Evolutionary conservation across 805 yeast species (phyloP), one percentile per base, ranked within the genome.

Genomic region (Saccharomycopsis sp.): DNA sequence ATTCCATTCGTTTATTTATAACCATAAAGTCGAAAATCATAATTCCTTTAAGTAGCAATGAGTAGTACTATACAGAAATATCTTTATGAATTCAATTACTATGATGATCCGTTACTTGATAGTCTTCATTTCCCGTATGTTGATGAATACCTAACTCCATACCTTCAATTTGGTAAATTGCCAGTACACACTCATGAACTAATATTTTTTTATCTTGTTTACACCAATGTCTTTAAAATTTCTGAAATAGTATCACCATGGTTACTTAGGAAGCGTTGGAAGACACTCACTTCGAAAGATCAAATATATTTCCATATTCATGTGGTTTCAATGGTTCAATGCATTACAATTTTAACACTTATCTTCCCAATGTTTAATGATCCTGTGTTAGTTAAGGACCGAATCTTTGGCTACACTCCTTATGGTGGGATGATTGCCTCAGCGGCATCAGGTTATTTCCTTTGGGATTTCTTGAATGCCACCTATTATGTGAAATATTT

Each of bases 291-390:
- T 33, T 51, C 54, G n/a, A 75, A 75, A 54, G 73, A 75, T 29
- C 70, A 70, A 54, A 56, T 81, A 52, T 84, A 86, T 59, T 86
- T 85, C 60, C 89, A 86, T 60, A 80, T 85, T 55, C 97, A 89
- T 62, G 72, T 85, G 21, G 95, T 87, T 3, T 84, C 96, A 1
- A 77, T 85, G 71, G 74, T 88, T 19, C 97, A 93, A 63, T 77
- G 93, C 29, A 32, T 86, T 0, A 52, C 84, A 19, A 80, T 94
- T 19, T 61, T 87, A 20, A 56, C 66, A 21, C 56, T 80, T 9
- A 68, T 79, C 31, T 53, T 73, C 34, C 89, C 90, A 3, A 67
- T 81, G 70, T 77, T 81, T 62, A 63, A 63, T 50, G 83, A 81
- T 52, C 70, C 73, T 3, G 53, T 59, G 43, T 66, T 74, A 47